Evolutionary conservation across 148 eudicot genomes (phyloP).

Genomic region (Diospyros kaki): DNA sequence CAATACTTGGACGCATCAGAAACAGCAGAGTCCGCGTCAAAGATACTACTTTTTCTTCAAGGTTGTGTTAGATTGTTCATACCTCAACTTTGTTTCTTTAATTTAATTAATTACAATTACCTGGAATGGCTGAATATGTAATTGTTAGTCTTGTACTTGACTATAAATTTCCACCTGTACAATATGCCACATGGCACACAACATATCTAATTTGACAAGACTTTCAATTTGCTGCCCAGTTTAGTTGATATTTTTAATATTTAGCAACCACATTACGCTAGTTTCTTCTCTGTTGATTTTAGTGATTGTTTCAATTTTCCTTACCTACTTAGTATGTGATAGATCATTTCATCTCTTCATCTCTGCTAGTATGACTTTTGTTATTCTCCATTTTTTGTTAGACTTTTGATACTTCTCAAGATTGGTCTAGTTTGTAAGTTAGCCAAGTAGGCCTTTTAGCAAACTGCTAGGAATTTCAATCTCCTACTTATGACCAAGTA

Average conservation of each 20-base stretch:
- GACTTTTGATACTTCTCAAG: neutral
- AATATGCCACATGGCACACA: neutral
- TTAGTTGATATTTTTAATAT: neutral
- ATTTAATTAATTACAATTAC: neutral
- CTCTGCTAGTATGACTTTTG: neutral
- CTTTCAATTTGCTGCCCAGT: neutral
- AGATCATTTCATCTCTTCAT: neutral
- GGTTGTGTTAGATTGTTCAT: conserved; percentile 36
- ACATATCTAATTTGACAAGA: neutral
- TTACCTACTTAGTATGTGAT: neutral
- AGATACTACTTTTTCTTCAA: conserved; percentile 90
- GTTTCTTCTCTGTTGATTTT: conserved; percentile 5
- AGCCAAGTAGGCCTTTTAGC: too few relatives aligned
- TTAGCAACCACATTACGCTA: neutral
- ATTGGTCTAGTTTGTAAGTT: too few relatives aligned
- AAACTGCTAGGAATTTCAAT: too few relatives aligned
- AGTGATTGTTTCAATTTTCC: neutral
- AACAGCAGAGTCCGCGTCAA: conserved; percentile 87
- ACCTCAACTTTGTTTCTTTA: neutral
- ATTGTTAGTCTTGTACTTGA: neutral
- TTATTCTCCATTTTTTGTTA: neutral
- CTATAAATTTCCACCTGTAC: neutral
- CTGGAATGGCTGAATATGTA: neutral
- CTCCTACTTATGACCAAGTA: too few relatives aligned
- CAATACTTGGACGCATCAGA: conserved; percentile 87